Percentiles rank a stretch among this genome's conserved stretches.
phyloP scores from a whole-genome alignment of 331 rosid genomes.

The Spiraea crenata region DNA sequence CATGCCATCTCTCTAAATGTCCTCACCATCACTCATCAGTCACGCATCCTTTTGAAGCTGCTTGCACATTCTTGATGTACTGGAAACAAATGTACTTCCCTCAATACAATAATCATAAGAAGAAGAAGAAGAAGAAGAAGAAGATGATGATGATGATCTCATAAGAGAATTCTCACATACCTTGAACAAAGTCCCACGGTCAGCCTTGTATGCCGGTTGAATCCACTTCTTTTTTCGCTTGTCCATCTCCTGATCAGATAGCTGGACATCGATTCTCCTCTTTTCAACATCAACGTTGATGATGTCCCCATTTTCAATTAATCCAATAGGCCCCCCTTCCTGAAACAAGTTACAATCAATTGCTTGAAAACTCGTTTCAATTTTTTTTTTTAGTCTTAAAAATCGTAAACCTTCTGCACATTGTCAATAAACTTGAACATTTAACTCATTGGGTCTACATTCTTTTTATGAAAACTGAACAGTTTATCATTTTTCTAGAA shows the following conservation, averaged over 20 bases:
- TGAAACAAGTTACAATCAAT: constrained; percentile 26
- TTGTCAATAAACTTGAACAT: background rate
- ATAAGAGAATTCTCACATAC: constrained; percentile 32
- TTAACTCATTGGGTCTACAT: background rate
- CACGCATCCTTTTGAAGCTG: constrained; percentile 91
- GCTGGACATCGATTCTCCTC: constrained; percentile 65
- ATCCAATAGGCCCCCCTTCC: constrained; percentile 97
- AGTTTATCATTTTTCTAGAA: background rate
- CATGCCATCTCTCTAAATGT: too few relatives aligned
- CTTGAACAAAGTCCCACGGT: constrained; percentile 75
- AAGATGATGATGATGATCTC: background rate
- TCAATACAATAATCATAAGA: background rate
- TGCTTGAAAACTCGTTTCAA: background rate
- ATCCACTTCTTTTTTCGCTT: constrained; percentile 61
- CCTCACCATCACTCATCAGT: constrained; percentile 63
- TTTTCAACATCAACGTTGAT: constrained; percentile 67
- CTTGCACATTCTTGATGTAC: constrained; percentile 85
- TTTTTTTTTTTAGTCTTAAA: background rate
- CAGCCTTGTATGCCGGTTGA: constrained; percentile 73
- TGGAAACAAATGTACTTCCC: constrained; percentile 19
- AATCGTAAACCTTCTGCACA: background rate
- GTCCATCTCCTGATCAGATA: constrained; percentile 69
- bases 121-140: background rate
- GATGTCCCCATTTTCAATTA: constrained; percentile 70
- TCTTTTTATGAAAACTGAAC: background rate